Evolutionary conservation across 108 stramenopile species (phyloP), one percentile per base, ranked within the genome.

Genomic region (Skeletonema potamos): DNA sequence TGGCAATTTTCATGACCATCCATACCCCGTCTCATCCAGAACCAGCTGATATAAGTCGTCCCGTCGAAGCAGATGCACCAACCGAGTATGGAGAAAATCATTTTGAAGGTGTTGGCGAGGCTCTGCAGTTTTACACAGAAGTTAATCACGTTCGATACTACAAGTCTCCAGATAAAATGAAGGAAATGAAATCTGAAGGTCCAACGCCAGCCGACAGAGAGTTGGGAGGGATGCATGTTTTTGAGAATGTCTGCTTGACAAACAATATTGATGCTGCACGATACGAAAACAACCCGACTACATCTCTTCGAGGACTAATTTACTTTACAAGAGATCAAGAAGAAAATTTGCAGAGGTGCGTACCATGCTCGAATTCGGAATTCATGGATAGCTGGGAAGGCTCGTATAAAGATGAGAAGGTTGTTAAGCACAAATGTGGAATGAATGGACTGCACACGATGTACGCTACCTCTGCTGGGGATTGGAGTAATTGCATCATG

Each of bases 371-470:
- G 15, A 41, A 70, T 26, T 27, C 63, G 17, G 39, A 73, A 30
- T 22, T 7, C 22, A 56, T 65, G 55, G 63, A 58, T 22, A 39
- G 15, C 17, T 73, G 72, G 72, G 57, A 65, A 27, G 37, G 26
- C 7, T 30, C 56, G 24, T 28, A 43, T 34, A 34, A n/a, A 10
- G 69, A 70, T 12, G 69, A 69, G 10, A 34, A 36, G 13, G 54
- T 34, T 27, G 65, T 79, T 10, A 43, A 43, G 6, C 77, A 79
- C 29, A 58, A 61, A 28, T 79, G 77, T 33, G 77, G 77, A 18
- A 72, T 79, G 77, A 29, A 58, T 54, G 77, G 77, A 18, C 29
- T 79, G 11, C 68, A 79, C 57, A 57, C 70, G 36, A 79, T 72
- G 77, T 79, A 57, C 39, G 77, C 77, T 48, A 62, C 77, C 33